Evolutionary conservation across 1,284 basidiomycete species (phyloP), one percentile per base, ranked within the genome.

Genomic region (Leucoagaricus sp.): DNA sequence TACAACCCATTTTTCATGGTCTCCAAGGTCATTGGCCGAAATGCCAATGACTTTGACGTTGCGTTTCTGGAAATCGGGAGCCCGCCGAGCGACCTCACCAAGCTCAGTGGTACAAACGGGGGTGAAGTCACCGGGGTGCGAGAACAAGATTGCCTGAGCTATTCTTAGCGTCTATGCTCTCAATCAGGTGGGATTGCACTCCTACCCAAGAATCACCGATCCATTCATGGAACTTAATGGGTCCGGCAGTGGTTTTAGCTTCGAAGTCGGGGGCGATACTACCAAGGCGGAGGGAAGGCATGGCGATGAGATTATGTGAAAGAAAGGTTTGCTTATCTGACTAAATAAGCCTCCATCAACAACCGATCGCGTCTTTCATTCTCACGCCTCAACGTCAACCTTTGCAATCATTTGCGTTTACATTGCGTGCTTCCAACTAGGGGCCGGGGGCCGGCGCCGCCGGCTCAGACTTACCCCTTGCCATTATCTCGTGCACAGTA

Each of bases 61-160:
- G 60, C 96, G 91, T 68, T 86, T 85, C 21, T 72, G 78, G 72
- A 98, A 99, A 72, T 98, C 95, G 15, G 78, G 76, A n/a, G 83
- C 81, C 60, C 91, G 87, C 64, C 92, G 87, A 40, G 96, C 91
- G 31, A 98, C 94, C 69, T 97, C 96, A 54, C 93, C 95, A 50
- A 99, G 88, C 79, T 99, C 97, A 50, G 97, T 99, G 48, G 97
- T 94, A 80, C 94, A 96, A 53, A 96, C 86, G 46, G 89, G 89
- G 23, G 88, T 90, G 68, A 89, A 88, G 69, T 91, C 87, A 55
- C 91, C 96, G 1, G 96, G 96, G 75, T 98, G 96, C 34, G 91
- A 94, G 82, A 97, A 97, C 58, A 97, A 79, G 68, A 96, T 80
- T 49, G 83, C 87, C 88, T 90, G 47, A 15, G 17, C 46, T 61